A percentile compares a stretch with the other conserved stretches of the same genome.
These are phyloP conservation scores for Acmispon strigosus DNA, from an alignment of 306 rosid species.

Conservation along the genomic window DNA sequence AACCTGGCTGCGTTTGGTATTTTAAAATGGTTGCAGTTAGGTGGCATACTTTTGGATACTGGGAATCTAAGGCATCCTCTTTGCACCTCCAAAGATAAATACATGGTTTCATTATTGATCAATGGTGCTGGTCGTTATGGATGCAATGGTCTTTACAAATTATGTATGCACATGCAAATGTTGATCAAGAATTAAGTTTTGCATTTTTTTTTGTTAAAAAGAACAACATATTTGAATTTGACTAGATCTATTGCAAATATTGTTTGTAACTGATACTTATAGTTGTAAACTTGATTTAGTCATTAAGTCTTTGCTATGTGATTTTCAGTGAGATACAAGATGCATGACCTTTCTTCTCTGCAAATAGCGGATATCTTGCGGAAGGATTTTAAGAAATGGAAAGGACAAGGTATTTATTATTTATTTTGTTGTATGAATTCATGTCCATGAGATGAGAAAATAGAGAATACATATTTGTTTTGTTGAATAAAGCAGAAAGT, in stretches of 20 bases:
- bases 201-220: not conserved
- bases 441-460: not conserved
- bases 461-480: conserved; percentile 1
- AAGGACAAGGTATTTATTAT: conserved; percentile 49
- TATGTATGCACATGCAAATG: conserved; percentile 37
- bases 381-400: conserved; percentile 85
- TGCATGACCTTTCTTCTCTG: conserved; percentile 53
- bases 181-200: not conserved
- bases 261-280: not conserved
- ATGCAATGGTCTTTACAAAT: conserved; percentile 64
- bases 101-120: conserved; percentile 70
- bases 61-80: conserved; percentile 41
- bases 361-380: conserved; percentile 50
- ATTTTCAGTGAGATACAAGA: conserved; percentile 66
- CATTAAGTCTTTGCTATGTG: not conserved
- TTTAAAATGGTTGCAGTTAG: conserved; percentile 45
- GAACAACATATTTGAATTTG: not conserved
- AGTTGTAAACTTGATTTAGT: not conserved
- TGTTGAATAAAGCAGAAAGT: conserved; percentile 27
- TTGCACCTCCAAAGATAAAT: conserved; percentile 69
- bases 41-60: conserved; percentile 73
- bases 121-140: conserved; percentile 87
- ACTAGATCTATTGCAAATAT: no score
- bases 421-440: no score
- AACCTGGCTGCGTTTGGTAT: not conserved